Base-by-base conservation (phyloP, 352 stramenopile genomes). In the Globisporangium abappressorium region DNA sequence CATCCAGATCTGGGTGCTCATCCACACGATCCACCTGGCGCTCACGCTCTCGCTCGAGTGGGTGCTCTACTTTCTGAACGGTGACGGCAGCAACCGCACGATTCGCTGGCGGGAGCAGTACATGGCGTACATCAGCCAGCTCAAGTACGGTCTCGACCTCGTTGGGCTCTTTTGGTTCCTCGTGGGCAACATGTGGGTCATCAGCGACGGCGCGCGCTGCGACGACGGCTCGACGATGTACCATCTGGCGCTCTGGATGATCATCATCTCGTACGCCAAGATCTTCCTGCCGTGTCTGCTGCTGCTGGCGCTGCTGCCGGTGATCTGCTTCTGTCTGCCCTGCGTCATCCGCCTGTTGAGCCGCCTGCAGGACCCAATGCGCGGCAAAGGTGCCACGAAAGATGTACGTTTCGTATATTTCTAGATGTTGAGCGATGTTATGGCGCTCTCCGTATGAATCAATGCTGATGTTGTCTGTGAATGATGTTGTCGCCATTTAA, bases 301-400 rank as follows among this genome's bases (percentile, higher is more conserved):
- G 71, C 79, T 97, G 60, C 70, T 98, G 55, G 78, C 92, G 59
- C 77, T 97, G 64, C 75, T 98, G 62, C 93, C 93, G 8, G 85
- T 98, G 43, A 84, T 98, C 33, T 98, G 93, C 80, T 98, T 98
- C 76, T 98, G 93, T 75, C 79, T 98, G 33, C 92, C 93, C 3
- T 98, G 91, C 70, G 80, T 98, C 49, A 97, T 98, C 66, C 91
- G 91, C 46, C 70, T 98, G 22, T 78, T 98, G n/a, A 94, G 82
- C 43, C 79, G 90, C 22, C 74, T 98, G 65, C 88, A 97, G 66
- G 91, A 97, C 56, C 89, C 89, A 0, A 92, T 93, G 79, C 78
- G 78, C 18, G 88, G 84, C 68, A 97, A 97, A 71, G 93, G 93
- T 62, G 91, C 89, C 2, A 85, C 83, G 3, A 76, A 90, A 62